phyloP scores from a whole-genome alignment of 164 flowering plant species.

The Annona squamosa region DNA sequence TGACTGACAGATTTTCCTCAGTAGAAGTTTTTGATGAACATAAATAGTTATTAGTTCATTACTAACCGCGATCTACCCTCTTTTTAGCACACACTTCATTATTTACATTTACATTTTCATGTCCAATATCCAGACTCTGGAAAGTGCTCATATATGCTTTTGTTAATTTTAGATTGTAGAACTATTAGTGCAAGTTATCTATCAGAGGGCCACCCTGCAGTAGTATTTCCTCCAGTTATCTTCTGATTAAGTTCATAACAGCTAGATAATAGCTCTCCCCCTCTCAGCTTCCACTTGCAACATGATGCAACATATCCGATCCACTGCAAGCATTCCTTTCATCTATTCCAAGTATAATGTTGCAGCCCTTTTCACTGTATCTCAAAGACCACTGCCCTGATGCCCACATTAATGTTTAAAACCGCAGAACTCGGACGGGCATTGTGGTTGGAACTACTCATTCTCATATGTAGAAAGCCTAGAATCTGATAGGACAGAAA shows the following conservation, averaged over 20 bases:
- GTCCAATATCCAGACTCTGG: background rate
- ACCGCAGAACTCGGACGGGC: background rate
- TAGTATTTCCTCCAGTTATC: background rate
- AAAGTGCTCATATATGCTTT: background rate
- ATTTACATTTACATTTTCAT: background rate
- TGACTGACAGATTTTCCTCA: too few species aligned
- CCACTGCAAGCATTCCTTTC: background rate
- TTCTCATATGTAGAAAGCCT: constrained; percentile 59
- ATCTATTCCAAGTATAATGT: background rate
- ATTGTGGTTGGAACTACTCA: constrained; percentile 22
- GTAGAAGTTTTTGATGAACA: background rate
- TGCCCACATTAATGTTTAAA: background rate
- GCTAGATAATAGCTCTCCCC: background rate
- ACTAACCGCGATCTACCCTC: background rate
- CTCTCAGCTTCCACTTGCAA: background rate
- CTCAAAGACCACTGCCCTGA: background rate
- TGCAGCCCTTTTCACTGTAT: background rate
- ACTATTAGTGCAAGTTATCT: background rate
- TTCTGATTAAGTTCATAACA: background rate
- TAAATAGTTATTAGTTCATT: background rate
- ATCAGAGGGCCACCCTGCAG: background rate
- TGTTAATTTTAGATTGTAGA: background rate
- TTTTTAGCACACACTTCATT: background rate
- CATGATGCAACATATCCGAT: background rate
- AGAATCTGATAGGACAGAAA: constrained; percentile 65